Conservation (phyloP, 1,139 yeast genomes). For the Yamadazyma siamensis region DNA sequence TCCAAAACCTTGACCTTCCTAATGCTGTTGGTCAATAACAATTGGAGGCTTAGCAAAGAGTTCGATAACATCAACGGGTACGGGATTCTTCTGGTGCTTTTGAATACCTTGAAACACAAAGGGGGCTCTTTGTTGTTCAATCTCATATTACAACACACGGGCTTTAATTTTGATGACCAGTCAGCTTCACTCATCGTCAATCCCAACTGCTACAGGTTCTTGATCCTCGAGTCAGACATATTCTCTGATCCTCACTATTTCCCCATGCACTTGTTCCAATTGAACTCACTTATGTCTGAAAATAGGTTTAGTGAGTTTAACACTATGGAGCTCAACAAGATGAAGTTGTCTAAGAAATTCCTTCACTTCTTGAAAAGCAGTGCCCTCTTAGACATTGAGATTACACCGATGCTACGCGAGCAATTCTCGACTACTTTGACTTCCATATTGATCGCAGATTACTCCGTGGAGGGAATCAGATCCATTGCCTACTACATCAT, state of each 20-base stretch:
- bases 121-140: conserved; percentile 11
- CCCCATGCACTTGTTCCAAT: conserved; percentile 51
- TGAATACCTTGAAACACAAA: conserved; percentile 22
- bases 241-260: conserved; percentile 40
- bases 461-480: conserved; percentile 37
- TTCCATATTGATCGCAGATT: conserved; percentile 25
- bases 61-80: conserved; percentile 44
- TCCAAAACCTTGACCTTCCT: conserved; percentile 23
- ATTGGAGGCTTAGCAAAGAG: conserved; percentile 40
- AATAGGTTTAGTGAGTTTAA: conserved; percentile 52
- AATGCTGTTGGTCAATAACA: conserved; percentile 25
- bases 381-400: conserved; percentile 8
- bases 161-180: conserved; percentile 22
- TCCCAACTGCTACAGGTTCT: conserved; percentile 25
- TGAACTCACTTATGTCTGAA: conserved; percentile 49
- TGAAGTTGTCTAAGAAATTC: conserved; percentile 53
- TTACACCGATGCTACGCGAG: conserved; percentile 13
- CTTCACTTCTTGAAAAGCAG: conserved; percentile 48
- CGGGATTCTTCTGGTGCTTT: conserved; percentile 31
- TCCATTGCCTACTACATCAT: conserved; percentile 33
- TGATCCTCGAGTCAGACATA: conserved; percentile 35
- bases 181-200: conserved; percentile 30
- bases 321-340: conserved; percentile 43
- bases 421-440: conserved; percentile 21
- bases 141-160: conserved; percentile 22